Evolutionary conservation across 257 asterid species (phyloP), one percentile per base, ranked within the genome.

Genomic region (Jacaranda mimosifolia): DNA sequence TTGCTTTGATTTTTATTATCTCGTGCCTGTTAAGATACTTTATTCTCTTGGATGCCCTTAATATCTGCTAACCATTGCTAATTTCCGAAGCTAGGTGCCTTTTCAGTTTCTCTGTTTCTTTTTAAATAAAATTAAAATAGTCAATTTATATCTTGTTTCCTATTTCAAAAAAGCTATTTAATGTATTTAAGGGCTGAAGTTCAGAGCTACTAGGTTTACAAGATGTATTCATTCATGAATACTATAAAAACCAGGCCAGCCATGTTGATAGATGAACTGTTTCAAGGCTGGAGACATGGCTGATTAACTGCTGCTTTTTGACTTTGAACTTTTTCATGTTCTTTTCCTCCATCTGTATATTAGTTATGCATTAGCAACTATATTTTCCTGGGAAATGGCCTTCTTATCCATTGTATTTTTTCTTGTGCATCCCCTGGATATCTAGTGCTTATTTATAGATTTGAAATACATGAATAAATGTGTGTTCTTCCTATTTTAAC

Each of bases 21-120:
- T 26, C 2, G 32, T 26, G 32, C 32, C 32, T 26, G 32, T 14
- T 42, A 58, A 80, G 42, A 43, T 82, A 79, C 13, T 67, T 32
- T 40, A 38, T 6, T 18, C 76, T 56, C 75, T 57, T 57, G 69
- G 58, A 53, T 72, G 63, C 46, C 39, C 57, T 51, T 63, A 21
- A 40, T 60, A 21, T 68, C 32, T 45, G 58, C 77, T 42, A 57
- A 12, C 26, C 18, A 10, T 55, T 40, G 9, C 46, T 57, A 66
- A 17, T 57, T 52, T 79, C 49, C 45, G 58, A 64, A 45, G 42
- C 39, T 73, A 5, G 79, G 3, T 49, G 36, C 65, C 62, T 55
- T 67, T 12, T 9, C 26, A 4, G 38, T 52, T 38, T 14, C 26
- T 32, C 0, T 65, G 18, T 51, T 60, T 12, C n/a, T n/a, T 19